Evolutionary conservation across 73 alveolate genomes (phyloP), one percentile per base, ranked within the genome.

Genomic region (Paramecium biaurelia): DNA sequence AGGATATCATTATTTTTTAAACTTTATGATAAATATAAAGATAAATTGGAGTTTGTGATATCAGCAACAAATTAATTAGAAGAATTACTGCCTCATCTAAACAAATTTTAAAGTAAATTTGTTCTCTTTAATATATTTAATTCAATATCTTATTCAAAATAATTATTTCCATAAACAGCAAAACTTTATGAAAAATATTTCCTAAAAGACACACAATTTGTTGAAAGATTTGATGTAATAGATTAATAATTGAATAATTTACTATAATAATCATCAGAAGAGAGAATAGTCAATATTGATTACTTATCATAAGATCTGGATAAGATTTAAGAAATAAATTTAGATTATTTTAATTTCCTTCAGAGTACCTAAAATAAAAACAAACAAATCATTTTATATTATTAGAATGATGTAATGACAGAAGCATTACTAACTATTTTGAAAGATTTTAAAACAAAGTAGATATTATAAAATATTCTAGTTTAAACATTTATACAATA

Each of bases 31-130:
- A 42, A 79, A 23, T 79, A 43, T 41, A 23, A 45, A 30, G 72
- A 79, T 42, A 41, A 24, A 43, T 42, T 38, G 18, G 35, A 37
- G 6, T 79, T 43, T 79, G 74, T 79, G 1, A 79, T 79, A 12
- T 41, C 90, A 43, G 70, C 70, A 5, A 43, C 90, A 5, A 47
- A 79, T 79, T 45, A 79, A 47, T 38, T 79, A 24, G 70, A 79
- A 47, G 90, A 79, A 34, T 43, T 79, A n/a, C 3, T 79, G 28
- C 90, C 90, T 43, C 90, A 79, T 42, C 20, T 79, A 47, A 79
- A 79, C 14, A 45, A 41, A 79, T 79, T 79, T 45, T 34, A 79
- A 10, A 30, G 47, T 11, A 21, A 41, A 7, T 79, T 79, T 47
- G 43, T 34, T 79, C 56, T 79, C 4, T 79, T 79, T 45, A 79